Conservation (phyloP, 495 filamentous ascomycete species). For the Glarea lozoyensis region DNA sequence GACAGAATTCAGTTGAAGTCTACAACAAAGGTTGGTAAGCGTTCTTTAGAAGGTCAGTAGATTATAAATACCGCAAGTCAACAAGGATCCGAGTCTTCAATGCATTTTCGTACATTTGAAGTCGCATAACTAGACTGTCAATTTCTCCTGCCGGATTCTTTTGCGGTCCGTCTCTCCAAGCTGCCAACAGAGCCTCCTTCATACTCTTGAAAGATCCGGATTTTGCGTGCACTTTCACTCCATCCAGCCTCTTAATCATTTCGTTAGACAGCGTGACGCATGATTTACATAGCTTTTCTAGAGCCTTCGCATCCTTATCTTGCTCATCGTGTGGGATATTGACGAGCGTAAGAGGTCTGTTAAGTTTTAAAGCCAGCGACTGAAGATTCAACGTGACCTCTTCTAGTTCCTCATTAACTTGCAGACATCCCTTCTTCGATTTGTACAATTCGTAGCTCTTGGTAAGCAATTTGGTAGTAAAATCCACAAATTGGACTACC, state of each 20-base stretch:
- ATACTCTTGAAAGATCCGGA: too few species aligned
- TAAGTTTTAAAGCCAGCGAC: not conserved
- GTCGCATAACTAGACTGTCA: not conserved
- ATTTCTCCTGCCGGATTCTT: too few species aligned
- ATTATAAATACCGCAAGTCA: not conserved
- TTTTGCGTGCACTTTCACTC: too few species aligned
- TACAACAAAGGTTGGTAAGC: not conserved
- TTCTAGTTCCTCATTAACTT: conserved; percentile 1
- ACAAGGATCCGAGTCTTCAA: conserved; percentile 1
- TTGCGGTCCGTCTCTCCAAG: too few species aligned
- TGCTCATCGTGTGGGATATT: too few species aligned
- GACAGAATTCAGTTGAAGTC: not conserved
- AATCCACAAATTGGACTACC: conserved; percentile 5
- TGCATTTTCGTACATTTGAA: not conserved
- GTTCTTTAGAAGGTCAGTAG: not conserved
- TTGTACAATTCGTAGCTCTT: not conserved
- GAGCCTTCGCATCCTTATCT: too few species aligned
- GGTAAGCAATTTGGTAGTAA: not conserved
- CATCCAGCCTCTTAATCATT: too few species aligned
- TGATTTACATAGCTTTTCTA: too few species aligned
- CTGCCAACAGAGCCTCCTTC: too few species aligned
- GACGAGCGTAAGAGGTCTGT: not conserved
- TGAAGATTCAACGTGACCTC: not conserved
- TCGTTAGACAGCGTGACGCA: too few species aligned
- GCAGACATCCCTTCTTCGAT: not conserved